Evolutionary conservation across 2,329 filamentous ascomycete species (phyloP).

Genomic region (Westerdykella aurantiaca): DNA sequence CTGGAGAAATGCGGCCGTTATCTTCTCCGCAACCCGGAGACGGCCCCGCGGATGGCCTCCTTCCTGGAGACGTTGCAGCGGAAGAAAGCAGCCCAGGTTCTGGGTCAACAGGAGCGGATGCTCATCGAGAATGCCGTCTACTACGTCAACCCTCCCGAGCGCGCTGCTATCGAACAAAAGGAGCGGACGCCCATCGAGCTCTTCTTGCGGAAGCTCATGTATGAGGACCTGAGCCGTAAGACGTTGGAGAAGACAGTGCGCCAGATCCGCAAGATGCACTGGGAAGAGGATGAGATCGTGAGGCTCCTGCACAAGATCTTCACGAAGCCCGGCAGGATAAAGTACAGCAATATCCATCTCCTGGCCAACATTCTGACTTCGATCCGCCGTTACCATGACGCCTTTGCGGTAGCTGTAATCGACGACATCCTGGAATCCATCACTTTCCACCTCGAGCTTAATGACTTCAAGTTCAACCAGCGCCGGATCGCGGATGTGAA

Average conservation of each 20-base stretch:
- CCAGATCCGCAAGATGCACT: conserved; percentile 90
- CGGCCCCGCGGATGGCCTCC: conserved; percentile 83
- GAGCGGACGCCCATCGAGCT: conserved; percentile 89
- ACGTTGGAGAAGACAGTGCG: conserved; percentile 92
- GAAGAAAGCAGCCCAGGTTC: conserved; percentile 92
- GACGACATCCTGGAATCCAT: conserved; percentile 89
- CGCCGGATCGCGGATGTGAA: conserved; percentile 92
- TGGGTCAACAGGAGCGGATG: conserved; percentile 95
- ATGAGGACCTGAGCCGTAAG: conserved; percentile 87
- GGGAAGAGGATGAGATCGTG: conserved; percentile 88
- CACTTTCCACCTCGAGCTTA: conserved; percentile 80
- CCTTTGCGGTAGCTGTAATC: conserved; percentile 85
- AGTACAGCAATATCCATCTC: conserved; percentile 93
- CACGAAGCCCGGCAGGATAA: conserved; percentile 93
- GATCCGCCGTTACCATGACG: conserved; percentile 84
- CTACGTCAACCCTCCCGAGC: conserved; percentile 91
- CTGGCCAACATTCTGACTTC: conserved; percentile 84
- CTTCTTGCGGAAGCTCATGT: conserved; percentile 88
- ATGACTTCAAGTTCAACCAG: conserved; percentile 97
- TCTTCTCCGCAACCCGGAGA: conserved; percentile 85
- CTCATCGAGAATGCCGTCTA: conserved; percentile 97
- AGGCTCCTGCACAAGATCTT: conserved; percentile 82
- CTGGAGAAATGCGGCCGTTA: conserved; percentile 96
- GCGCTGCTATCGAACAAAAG: conserved; percentile 92
- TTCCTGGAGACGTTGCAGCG: conserved; percentile 93